Conservation (phyloP, 192 early-diverging fungal genomes). For the Coemansia sp. region DNA sequence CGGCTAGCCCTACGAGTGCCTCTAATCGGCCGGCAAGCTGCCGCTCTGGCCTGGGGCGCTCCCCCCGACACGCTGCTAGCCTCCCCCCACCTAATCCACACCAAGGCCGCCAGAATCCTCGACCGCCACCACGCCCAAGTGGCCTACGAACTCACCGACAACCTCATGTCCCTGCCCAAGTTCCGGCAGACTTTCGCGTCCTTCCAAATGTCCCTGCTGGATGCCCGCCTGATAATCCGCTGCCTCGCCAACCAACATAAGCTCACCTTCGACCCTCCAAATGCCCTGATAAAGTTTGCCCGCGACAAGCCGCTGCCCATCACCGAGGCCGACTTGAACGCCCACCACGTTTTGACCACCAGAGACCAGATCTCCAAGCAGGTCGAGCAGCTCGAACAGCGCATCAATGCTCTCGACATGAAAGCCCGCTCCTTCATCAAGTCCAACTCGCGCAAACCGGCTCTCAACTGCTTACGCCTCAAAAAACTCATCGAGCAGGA, state of each 20-base stretch:
- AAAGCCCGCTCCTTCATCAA: conserved; percentile 10
- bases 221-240: no score
- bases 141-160: conserved; percentile 22
- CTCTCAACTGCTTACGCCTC: conserved; percentile 17
- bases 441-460: conserved; percentile 13
- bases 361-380: conserved; percentile 11
- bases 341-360: conserved; percentile 30
- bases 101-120: conserved; percentile 10
- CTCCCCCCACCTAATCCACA: neutral
- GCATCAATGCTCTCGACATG: conserved; percentile 18
- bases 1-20: conserved; percentile 7
- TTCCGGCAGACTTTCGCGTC: conserved; percentile 14
- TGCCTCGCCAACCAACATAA: neutral
- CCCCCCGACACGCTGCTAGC: conserved; percentile 10
- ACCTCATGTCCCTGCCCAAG: conserved; percentile 26
- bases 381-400: conserved; percentile 15
- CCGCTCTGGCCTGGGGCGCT: conserved; percentile 11
- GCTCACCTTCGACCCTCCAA: neutral
- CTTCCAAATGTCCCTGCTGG: neutral
- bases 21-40: conserved; percentile 4
- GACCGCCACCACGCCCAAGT: conserved; percentile 16
- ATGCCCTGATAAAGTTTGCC: conserved; percentile 34
- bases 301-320: conserved; percentile 9
- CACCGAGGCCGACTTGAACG: conserved; percentile 21
- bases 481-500: conserved; percentile 20